Evolutionary conservation across 2,329 filamentous ascomycete genomes (phyloP), one percentile per base, ranked within the genome.

Genomic region (Boeremia lycopersici): DNA sequence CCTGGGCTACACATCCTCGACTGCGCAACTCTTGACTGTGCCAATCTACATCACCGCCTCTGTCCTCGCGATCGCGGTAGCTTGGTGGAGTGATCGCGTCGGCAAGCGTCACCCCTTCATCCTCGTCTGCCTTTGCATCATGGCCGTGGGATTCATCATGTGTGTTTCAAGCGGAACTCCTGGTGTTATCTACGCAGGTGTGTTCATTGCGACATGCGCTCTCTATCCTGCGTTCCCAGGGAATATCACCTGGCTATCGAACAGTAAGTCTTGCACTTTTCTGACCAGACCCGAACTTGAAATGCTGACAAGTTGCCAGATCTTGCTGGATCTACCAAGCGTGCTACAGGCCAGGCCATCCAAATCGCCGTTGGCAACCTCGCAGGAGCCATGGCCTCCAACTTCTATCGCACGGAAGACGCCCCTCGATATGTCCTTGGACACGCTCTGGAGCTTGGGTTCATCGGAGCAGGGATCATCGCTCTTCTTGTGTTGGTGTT

Each of bases 301-400:
- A 10, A 38, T 46, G 26, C 59, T 66, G 43, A 67, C 48, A 6
- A 48, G 77, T 1, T 60, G 64, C 78, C 79, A 70, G 82, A 84
- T 55, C 60, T 84, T 3, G 76, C 78, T 2, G 82, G 81, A 2
- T 77, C 78, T 35, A 82, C 80, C 61, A 84, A 84, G 68, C 76
- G 79, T 43, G 77, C 81, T 2, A 77, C 80, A 23, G 76, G 78
- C 3, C 75, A 81, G 23, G 78, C 76, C 4, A 76, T 81, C 15
- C 80, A 82, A 66, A 77, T 83, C 46, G 76, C 73, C 2, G 62
- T 82, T 10, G 81, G 81, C 3, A 82, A 82, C 57, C 59, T 80
- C 75, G 68, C 67, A 23, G 68, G 70, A 48, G 87, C 86, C 1
- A 88, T 90, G 82, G 85, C 87, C 0, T 87, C 86, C 5, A 90